These are phyloP conservation scores for Agapanthus africanus DNA, from an alignment of 106 monocot genomes.

Conservation along the genomic window DNA sequence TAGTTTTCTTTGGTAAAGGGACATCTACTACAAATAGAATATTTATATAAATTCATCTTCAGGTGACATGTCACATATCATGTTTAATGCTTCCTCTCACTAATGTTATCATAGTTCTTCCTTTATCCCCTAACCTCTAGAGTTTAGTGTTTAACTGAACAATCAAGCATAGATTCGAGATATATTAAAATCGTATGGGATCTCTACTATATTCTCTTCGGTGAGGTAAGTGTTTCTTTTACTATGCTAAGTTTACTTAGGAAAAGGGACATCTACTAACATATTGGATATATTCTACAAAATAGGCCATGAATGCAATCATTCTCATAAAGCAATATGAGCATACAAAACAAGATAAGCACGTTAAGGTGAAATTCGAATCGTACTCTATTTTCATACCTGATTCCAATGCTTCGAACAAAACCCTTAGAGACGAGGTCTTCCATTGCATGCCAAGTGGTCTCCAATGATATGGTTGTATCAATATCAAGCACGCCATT, in stretches of 20 bases:
- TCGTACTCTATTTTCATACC: too few species aligned
- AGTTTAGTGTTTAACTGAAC: too few species aligned
- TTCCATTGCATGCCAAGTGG: constrained; percentile 99
- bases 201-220: background rate
- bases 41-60: too few species aligned
- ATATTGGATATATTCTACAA: background rate
- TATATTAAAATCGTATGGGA: background rate
- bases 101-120: too few species aligned
- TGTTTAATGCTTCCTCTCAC: too few species aligned
- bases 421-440: constrained; percentile 71
- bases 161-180: too few species aligned
- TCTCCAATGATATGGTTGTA: constrained; percentile 84
- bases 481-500: constrained; percentile 90
- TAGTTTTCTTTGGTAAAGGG: too few species aligned
- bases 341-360: background rate
- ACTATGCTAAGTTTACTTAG: background rate
- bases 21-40: too few species aligned
- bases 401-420: constrained; percentile 91
- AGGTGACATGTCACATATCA: too few species aligned
- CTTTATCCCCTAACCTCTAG: too few species aligned
- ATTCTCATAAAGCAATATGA: background rate
- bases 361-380: background rate
- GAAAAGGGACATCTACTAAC: background rate
- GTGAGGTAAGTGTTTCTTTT: background rate
- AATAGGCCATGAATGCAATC: background rate